Evolutionary conservation across 257 asterid genomes (phyloP).

Genomic region (Knoxia roxburghii): DNA sequence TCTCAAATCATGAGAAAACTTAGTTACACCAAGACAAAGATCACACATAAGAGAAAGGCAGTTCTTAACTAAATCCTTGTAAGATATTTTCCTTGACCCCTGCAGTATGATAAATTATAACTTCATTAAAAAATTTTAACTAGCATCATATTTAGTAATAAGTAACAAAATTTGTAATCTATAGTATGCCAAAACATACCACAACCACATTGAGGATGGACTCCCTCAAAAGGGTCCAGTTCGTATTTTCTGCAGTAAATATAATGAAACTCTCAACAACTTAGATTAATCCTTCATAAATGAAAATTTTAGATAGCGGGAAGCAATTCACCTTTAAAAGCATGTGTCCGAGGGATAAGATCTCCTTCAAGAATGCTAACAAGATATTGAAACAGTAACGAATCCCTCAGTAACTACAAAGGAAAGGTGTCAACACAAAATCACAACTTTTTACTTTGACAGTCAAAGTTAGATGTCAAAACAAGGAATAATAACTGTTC

Average conservation of each 20-base stretch:
- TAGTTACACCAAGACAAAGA: constrained; percentile 28
- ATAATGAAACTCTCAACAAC: constrained; percentile 1
- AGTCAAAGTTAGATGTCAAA: background rate
- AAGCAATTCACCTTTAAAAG: constrained; percentile 47
- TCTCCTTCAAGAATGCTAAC: constrained; percentile 69
- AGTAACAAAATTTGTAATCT: background rate
- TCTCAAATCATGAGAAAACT: constrained; percentile 30
- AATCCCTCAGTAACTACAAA: constrained; percentile 64
- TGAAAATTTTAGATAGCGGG: background rate
- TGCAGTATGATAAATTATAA: constrained; percentile 27
- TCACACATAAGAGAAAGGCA: constrained; percentile 42
- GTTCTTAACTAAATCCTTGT: constrained; percentile 61
- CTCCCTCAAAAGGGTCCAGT: constrained; percentile 71
- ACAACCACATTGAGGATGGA: constrained; percentile 65
- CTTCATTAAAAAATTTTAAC: background rate
- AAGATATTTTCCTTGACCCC: constrained; percentile 76
- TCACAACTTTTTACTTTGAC: background rate
- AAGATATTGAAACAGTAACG: constrained; percentile 81
- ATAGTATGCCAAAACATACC: constrained; percentile 41
- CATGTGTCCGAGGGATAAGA: constrained; percentile 49
- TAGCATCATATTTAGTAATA: background rate
- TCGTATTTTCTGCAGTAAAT: constrained; percentile 52
- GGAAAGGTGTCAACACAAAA: constrained; percentile 4
- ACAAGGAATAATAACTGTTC: background rate
- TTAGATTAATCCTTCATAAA: background rate